A percentile compares a stretch with the other conserved stretches of the same genome.
These are phyloP conservation scores for Pleurotus cornucopiae DNA, from an alignment of 768 basidiomycete species.

Conservation along the genomic window DNA sequence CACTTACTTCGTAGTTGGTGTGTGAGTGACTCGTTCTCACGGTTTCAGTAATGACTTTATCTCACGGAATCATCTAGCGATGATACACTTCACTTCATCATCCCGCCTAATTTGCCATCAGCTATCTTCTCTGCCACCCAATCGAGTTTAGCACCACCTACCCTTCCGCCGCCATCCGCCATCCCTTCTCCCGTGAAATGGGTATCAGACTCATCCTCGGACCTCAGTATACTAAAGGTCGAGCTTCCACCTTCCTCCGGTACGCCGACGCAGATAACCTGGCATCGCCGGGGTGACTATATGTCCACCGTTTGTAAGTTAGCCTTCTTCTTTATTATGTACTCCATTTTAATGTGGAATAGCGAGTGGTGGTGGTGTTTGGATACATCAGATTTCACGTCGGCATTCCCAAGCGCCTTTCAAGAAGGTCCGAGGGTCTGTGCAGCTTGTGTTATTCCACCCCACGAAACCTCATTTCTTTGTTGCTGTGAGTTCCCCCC, in stretches of 20 bases:
- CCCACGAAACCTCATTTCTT: constrained; percentile 94
- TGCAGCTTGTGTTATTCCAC: constrained; percentile 93
- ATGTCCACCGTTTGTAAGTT: constrained; percentile 90
- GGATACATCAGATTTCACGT: constrained; percentile 93
- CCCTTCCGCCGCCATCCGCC: constrained; percentile 53
- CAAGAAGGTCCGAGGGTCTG: constrained; percentile 87
- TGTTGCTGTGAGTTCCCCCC: constrained; percentile 71
- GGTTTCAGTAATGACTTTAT: not conserved
- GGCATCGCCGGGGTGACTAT: constrained; percentile 96
- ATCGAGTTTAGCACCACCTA: constrained; percentile 56
- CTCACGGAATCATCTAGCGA: constrained; percentile 48
- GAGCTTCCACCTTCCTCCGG: constrained; percentile 64
- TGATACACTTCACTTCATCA: constrained; percentile 72
- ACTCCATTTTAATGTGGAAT: constrained; percentile 9
- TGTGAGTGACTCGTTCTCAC: constrained; percentile 49
- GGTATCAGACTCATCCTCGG: constrained; percentile 47
- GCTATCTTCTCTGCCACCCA: constrained; percentile 55
- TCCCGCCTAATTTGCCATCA: constrained; percentile 74
- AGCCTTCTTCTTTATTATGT: constrained; percentile 12
- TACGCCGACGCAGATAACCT: constrained; percentile 73
- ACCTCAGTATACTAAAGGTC: constrained; percentile 57
- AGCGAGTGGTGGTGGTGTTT: constrained; percentile 75
- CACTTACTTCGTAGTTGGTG: constrained; percentile 71
- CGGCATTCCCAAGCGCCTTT: constrained; percentile 98
- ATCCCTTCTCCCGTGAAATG: constrained; percentile 70